Percentiles rank a stretch among this genome's conserved stretches.
phyloP scores from a whole-genome alignment of 305 asterid species.

The Solanum hybrid region DNA sequence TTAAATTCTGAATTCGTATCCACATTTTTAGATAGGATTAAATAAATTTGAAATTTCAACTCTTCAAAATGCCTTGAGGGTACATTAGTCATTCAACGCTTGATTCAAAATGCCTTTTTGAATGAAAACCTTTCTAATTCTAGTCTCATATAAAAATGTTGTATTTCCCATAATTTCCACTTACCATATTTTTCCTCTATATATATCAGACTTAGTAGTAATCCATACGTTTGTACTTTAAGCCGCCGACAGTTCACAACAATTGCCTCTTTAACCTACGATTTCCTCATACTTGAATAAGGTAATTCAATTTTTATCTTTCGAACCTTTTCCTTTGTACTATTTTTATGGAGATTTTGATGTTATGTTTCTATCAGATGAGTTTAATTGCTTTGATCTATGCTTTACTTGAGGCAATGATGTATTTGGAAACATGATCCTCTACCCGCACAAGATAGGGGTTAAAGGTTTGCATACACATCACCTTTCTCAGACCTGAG shows the following conservation, averaged over 20 bases:
- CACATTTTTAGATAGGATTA: not conserved
- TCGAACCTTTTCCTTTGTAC: not conserved
- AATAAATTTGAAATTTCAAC: not conserved
- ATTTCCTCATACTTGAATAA: not conserved
- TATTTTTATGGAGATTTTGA: not conserved
- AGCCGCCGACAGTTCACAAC: not conserved
- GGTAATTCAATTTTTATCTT: not conserved
- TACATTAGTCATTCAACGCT: not conserved
- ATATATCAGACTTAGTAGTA: not conserved
- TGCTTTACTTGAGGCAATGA: not conserved
- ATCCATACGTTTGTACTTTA: not conserved
- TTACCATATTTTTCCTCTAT: not conserved
- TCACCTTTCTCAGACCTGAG: not conserved
- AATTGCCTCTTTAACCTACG: not conserved
- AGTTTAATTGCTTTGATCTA: not conserved
- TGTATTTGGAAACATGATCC: not conserved
- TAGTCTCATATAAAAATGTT: not conserved
- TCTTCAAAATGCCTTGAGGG: not conserved
- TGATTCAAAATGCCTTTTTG: not conserved
- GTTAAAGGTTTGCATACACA: not conserved
- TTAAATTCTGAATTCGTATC: not conserved
- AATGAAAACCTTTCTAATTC: not conserved
- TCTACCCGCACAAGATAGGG: not conserved
- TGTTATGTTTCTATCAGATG: not conserved
- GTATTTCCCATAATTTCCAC: not conserved